phyloP scores from a whole-genome alignment of 371 early-diverging fungal species.

The Mortierella sp. region DNA sequence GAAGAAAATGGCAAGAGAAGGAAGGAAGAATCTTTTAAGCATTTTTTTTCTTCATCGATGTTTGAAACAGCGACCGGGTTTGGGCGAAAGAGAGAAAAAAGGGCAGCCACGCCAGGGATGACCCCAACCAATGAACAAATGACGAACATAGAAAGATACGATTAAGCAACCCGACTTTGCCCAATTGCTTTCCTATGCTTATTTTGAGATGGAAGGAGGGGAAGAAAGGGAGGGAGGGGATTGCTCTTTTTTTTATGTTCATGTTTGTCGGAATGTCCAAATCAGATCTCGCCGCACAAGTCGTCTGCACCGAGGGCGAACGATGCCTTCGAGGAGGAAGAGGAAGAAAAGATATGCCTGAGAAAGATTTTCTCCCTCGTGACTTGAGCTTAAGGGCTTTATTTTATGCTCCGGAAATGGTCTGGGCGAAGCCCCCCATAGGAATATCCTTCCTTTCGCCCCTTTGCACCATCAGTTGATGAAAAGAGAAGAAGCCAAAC shows the following conservation, averaged over 20 bases:
- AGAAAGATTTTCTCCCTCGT: neutral
- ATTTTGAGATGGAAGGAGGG: neutral
- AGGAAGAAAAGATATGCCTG: neutral
- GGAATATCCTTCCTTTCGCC: too few species aligned
- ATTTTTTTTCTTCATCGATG: neutral
- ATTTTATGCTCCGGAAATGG: neutral
- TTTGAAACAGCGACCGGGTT: slow-evolving; percentile 11
- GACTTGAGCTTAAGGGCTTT: neutral
- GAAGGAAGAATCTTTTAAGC: neutral
- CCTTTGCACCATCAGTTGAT: neutral
- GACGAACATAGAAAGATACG: neutral
- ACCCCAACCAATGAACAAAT: neutral
- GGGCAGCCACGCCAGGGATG: neutral
- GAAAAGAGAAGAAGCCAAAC: neutral
- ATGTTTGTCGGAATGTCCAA: neutral
- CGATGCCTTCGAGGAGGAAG: neutral
- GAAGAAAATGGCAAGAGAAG: neutral
- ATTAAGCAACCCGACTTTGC: neutral
- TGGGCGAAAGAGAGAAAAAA: neutral
- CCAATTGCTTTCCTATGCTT: neutral
- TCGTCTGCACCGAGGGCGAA: neutral
- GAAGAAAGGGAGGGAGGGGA: neutral
- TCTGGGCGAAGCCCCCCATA: neutral
- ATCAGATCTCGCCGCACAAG: neutral
- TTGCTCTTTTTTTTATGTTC: neutral